Percentiles rank a stretch among this genome's conserved stretches.
These are phyloP conservation scores for Spergularia azorica DNA, from an alignment of 179 eudicot genomes.

Conservation along the genomic window DNA sequence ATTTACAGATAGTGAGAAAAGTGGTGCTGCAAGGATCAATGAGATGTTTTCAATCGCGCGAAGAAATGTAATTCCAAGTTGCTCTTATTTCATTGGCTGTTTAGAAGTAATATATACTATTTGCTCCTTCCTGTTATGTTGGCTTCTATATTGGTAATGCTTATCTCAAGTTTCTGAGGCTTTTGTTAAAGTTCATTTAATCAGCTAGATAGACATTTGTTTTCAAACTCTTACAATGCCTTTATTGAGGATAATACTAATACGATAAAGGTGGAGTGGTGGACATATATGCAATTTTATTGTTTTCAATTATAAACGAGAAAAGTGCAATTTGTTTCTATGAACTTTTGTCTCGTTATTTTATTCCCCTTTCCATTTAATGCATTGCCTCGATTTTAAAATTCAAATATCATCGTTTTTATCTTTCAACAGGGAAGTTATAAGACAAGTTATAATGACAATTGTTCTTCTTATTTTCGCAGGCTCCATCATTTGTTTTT, in stretches of 20 bases:
- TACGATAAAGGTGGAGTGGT: too few species aligned
- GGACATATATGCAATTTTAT: too few species aligned
- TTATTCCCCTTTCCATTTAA: neutral
- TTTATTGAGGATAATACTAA: too few species aligned
- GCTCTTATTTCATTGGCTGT: conserved; percentile 5
- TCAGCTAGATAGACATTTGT: too few species aligned
- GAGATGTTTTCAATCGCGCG: conserved; percentile 80
- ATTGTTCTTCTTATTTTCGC: conserved; percentile 20
- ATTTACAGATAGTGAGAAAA: conserved; percentile 91
- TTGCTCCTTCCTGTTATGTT: neutral
- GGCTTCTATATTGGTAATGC: conserved; percentile 14
- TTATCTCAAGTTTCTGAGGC: neutral
- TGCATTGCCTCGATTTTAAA: neutral
- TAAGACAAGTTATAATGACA: neutral
- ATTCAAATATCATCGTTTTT: neutral
- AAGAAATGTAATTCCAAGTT: conserved; percentile 63
- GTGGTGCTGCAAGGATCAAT: conserved; percentile 87
- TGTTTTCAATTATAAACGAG: too few species aligned
- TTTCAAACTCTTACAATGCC: too few species aligned
- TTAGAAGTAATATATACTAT: neutral
- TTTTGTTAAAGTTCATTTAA: neutral
- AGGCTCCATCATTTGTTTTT: conserved; percentile 94
- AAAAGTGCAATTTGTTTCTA: conserved; percentile 12
- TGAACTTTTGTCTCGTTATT: neutral
- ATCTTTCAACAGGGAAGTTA: neutral